These are phyloP conservation scores for Scleromitrula shiraiana DNA, from an alignment of 2,329 filamentous ascomycete genomes.

Conservation along the genomic window DNA sequence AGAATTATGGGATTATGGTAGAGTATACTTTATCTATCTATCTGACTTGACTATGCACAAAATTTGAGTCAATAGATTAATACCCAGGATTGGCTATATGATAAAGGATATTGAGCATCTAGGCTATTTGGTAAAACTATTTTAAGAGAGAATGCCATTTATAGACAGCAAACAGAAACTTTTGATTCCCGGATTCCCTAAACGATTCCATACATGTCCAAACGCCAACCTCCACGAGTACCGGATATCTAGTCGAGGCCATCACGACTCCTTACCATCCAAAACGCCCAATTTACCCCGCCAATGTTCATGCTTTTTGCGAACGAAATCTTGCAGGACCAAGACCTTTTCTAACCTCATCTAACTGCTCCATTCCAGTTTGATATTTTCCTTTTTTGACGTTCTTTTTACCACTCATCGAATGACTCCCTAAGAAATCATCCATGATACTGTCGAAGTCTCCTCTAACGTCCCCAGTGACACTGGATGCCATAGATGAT, in stretches of 20 bases:
- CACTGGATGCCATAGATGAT: slow-evolving; percentile 59
- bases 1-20: too few relatives aligned
- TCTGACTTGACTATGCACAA: too few relatives aligned
- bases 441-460: slow-evolving; percentile 92
- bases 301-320: slow-evolving; percentile 17
- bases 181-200: not conserved
- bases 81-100: too few relatives aligned
- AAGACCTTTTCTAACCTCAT: slow-evolving; percentile 75
- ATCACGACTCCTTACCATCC: not conserved
- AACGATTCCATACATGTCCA: not conserved
- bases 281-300: not conserved
- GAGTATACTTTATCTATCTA: too few relatives aligned
- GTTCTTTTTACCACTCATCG: slow-evolving; percentile 62
- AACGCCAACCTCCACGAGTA: slow-evolving; percentile 3
- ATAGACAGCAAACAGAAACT: too few relatives aligned
- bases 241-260: not conserved
- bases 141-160: too few relatives aligned
- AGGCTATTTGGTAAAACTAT: too few relatives aligned
- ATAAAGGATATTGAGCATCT: too few relatives aligned
- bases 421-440: slow-evolving; percentile 75
- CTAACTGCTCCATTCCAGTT: slow-evolving; percentile 78
- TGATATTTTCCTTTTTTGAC: slow-evolving; percentile 76
- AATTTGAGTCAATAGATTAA: too few relatives aligned
- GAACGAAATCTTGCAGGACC: slow-evolving; percentile 61
- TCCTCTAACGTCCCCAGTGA: slow-evolving; percentile 57